Evolutionary conservation across 2,329 filamentous ascomycete species (phyloP).

Genomic region (Apiospora malaysiana): DNA sequence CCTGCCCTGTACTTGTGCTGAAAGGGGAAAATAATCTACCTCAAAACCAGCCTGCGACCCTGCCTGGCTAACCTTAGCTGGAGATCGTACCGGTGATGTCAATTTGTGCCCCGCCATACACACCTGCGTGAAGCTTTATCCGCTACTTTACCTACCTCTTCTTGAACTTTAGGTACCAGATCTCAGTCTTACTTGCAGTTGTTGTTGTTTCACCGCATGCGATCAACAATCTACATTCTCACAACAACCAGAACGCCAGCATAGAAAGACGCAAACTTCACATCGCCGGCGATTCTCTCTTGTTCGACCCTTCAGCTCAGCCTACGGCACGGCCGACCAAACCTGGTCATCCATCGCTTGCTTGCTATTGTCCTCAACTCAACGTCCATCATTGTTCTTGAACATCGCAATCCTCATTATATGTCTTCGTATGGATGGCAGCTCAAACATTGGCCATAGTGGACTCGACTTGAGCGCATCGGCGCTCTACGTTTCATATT

Average conservation of each 20-base stretch:
- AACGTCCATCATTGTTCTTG: background rate
- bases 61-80: conserved; percentile 6
- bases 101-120: conserved; percentile 19
- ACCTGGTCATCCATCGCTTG: background rate
- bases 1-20: conserved; percentile 12
- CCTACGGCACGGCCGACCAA: background rate
- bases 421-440: conserved; percentile 7
- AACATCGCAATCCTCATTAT: background rate
- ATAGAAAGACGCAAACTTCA: background rate
- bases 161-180: too few species aligned
- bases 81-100: conserved; percentile 16
- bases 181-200: background rate
- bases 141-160: background rate
- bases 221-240: background rate
- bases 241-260: background rate
- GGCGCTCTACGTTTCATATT: background rate
- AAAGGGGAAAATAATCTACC: conserved; percentile 15
- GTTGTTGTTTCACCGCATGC: background rate
- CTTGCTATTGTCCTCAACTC: background rate
- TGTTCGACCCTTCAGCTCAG: background rate
- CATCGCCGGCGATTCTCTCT: background rate
- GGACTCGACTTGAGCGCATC: conserved; percentile 13
- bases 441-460: background rate
- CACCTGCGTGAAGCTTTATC: conserved; percentile 6
- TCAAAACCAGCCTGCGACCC: conserved; percentile 7